Evolutionary conservation across 495 filamentous ascomycete species (phyloP), one percentile per base, ranked within the genome.

Genomic region (Daldinia childiae): DNA sequence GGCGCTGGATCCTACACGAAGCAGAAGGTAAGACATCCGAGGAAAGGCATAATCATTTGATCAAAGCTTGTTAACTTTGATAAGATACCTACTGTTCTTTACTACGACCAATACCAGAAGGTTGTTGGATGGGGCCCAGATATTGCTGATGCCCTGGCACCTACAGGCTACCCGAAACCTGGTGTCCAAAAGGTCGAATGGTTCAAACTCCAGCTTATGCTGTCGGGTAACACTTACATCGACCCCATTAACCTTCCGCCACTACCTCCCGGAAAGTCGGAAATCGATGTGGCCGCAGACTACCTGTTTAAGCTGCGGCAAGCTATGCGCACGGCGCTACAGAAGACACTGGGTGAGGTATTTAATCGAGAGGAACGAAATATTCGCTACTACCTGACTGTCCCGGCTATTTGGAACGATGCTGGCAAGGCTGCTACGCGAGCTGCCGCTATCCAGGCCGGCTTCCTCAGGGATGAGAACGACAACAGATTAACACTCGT

Each of bases 141-240:
- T 79, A 91, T 92, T 67, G 90, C 90, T 32, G 90, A 92, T 78
- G 90, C 90, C 50, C 82, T 92, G 58, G 90, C 90, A 50, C 90
- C 90, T 29, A 91, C 90, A 32, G 90, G 90, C 57, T 91, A 91
- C 77, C 90, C 90, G 59, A 92, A 91, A 81, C 88, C 88, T 8
- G 90, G 90, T 65, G 90, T 92, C 65, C 90, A 92, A 74, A 92
- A 91, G 80, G 90, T 92, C 7, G 90, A 92, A 73, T 92, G 90
- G 90, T 91, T 92, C 83, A 92, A 92, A 82, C 85, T 91, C 24
- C 90, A 92, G 81, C 83, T 92, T 50, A 92, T 92, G 90, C 80
- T 92, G 60, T 91, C 89, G 21, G 90, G 90, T 64, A 92, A 92
- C 82, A 92, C 90, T 5, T 92, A 92, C 76, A 92, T 92, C 73